phyloP scores from a whole-genome alignment of 306 rosid genomes.

The Gastrolobium bilobum region DNA sequence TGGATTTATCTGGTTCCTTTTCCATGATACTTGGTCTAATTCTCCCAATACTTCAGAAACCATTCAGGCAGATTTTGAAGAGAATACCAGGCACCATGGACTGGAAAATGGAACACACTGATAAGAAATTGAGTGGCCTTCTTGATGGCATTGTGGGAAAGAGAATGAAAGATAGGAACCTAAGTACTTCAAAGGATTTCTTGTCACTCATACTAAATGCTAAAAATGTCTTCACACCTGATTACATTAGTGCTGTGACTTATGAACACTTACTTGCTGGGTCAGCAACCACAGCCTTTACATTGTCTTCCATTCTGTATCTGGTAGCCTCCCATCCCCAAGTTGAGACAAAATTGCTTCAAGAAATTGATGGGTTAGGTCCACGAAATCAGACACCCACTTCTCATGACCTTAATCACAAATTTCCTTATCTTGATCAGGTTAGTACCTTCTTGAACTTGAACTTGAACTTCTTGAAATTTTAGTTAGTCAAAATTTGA shows the following conservation, averaged over 20 bases:
- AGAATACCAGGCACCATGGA: slow-evolving; percentile 96
- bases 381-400: slow-evolving; percentile 64
- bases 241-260: slow-evolving; percentile 83
- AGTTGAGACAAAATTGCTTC: slow-evolving; percentile 75
- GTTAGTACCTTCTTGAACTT: slow-evolving; percentile 52
- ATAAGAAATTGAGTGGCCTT: slow-evolving; percentile 63
- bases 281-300: slow-evolving; percentile 87
- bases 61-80: slow-evolving; percentile 81
- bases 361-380: slow-evolving; percentile 80
- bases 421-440: slow-evolving; percentile 90
- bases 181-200: slow-evolving; percentile 82
- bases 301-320: slow-evolving; percentile 77
- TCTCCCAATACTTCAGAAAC: slow-evolving; percentile 81
- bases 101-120: slow-evolving; percentile 80
- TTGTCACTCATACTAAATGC: slow-evolving; percentile 80
- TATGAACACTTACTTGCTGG: slow-evolving; percentile 96
- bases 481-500: not conserved
- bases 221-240: slow-evolving; percentile 69
- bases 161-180: slow-evolving; percentile 61
- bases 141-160: slow-evolving; percentile 74
- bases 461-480: not conserved
- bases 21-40: slow-evolving; percentile 91
- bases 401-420: slow-evolving; percentile 76
- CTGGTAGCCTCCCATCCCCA: slow-evolving; percentile 84
- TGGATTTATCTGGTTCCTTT: slow-evolving; percentile 92